Percentiles rank a stretch among this genome's conserved stretches.
These are phyloP conservation scores for Penicillium sp. DNA, from an alignment of 2,329 filamentous ascomycete species.

Conservation along the genomic window DNA sequence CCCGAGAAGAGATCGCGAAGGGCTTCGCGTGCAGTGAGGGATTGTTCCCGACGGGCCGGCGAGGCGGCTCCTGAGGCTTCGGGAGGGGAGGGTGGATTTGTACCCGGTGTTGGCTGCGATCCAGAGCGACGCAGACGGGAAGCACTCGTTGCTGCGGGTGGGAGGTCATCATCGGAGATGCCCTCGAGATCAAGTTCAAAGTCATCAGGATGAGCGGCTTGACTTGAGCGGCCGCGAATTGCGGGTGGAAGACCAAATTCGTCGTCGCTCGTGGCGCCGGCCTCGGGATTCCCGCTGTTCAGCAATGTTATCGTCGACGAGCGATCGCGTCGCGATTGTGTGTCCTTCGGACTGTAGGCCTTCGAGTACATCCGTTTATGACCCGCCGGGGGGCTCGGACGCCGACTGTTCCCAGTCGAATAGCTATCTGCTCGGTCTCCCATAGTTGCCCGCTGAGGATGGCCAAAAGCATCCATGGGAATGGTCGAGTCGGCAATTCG, in stretches of 20 bases:
- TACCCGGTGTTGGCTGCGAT: slow-evolving; percentile 30
- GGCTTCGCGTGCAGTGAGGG: slow-evolving; percentile 65
- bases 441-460: slow-evolving; percentile 31
- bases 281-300: slow-evolving; percentile 22
- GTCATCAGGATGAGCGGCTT: slow-evolving; percentile 27
- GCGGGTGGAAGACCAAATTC: slow-evolving; percentile 43
- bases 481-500: slow-evolving; percentile 57
- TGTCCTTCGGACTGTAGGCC: slow-evolving; percentile 43
- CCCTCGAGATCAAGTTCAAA: slow-evolving; percentile 40
- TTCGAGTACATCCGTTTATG: slow-evolving; percentile 49
- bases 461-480: slow-evolving; percentile 45
- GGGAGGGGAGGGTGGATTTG: slow-evolving; percentile 18
- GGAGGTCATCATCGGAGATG: slow-evolving; percentile 53
- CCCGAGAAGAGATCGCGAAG: slow-evolving; percentile 73
- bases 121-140: slow-evolving; percentile 34
- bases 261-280: slow-evolving; percentile 40
- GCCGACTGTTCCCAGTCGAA: slow-evolving; percentile 53
- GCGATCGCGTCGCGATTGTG: slow-evolving; percentile 40
- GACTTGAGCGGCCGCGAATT: slow-evolving; percentile 38
- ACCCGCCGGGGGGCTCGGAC: slow-evolving; percentile 46
- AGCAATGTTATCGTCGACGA: slow-evolving; percentile 50
- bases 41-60: slow-evolving; percentile 26
- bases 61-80: slow-evolving; percentile 24
- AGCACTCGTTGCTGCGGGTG: slow-evolving; percentile 45
- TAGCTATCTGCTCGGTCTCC: slow-evolving; percentile 42